Conservation (phyloP, 345 rosid species). For the Pelargonium nanum region DNA sequence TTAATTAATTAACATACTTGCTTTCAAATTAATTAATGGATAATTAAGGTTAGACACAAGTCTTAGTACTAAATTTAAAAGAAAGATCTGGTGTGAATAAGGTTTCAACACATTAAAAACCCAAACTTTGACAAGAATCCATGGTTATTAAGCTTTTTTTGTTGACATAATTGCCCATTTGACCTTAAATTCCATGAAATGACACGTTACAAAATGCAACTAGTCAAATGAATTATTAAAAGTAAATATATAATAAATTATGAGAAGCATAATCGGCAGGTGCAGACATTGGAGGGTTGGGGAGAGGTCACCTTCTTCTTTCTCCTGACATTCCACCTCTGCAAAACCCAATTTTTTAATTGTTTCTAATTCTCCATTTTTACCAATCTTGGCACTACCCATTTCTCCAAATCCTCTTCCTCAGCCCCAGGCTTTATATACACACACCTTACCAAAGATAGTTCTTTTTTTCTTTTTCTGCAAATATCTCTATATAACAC, state of each 20-base stretch:
- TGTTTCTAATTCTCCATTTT: neutral
- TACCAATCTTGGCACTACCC: conserved; percentile 12
- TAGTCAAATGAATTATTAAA: neutral
- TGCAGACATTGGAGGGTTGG: conserved; percentile 10
- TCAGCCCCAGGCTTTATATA: neutral
- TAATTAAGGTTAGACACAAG: neutral
- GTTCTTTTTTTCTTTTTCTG: neutral
- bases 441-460: conserved; percentile 10
- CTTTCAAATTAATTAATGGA: neutral
- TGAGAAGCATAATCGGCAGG: neutral
- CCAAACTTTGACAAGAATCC: too few relatives aligned
- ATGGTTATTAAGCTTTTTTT: too few relatives aligned
- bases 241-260: too few relatives aligned
- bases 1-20: neutral
- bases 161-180: neutral
- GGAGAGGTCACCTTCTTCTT: conserved; percentile 15
- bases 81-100: too few relatives aligned
- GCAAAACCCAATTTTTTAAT: neutral
- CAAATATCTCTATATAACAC: neutral
- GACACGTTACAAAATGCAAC: neutral
- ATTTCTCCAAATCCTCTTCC: conserved; percentile 2
- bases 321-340: conserved; percentile 24
- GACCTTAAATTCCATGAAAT: neutral
- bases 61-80: neutral
- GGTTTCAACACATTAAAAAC: too few relatives aligned